phyloP scores from a whole-genome alignment of 2,329 filamentous ascomycete genomes.

The Aureobasidium sp. region DNA sequence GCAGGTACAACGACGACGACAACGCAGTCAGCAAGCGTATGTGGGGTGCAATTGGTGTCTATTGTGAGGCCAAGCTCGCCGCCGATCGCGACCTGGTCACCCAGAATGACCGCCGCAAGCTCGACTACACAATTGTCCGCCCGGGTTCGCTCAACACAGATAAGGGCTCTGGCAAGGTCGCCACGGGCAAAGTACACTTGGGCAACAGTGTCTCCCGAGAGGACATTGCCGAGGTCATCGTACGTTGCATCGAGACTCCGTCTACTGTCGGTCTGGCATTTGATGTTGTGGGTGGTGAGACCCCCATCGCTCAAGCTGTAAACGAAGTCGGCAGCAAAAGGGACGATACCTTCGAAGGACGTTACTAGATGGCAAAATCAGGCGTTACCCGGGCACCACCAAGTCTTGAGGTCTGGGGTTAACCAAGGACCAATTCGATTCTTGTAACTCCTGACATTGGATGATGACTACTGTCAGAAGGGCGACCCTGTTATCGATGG shows the following conservation, averaged over 20 bases:
- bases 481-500: neutral
- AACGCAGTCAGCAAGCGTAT: constrained; percentile 28
- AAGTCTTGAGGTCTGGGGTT: neutral
- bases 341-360: constrained; percentile 28
- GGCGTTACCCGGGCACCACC: neutral
- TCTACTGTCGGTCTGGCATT: constrained; percentile 39
- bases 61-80: constrained; percentile 35
- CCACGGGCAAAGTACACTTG: constrained; percentile 35
- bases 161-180: constrained; percentile 35
- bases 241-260: constrained; percentile 42
- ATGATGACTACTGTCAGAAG: neutral
- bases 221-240: constrained; percentile 51
- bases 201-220: constrained; percentile 40
- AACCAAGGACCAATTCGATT: neutral
- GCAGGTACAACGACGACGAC: constrained; percentile 31
- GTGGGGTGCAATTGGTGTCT: constrained; percentile 32
- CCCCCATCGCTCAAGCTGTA: constrained; percentile 31
- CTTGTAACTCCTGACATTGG: neutral
- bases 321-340: constrained; percentile 29
- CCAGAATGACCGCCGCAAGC: constrained; percentile 28
- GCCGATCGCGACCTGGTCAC: constrained; percentile 34
- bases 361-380: constrained; percentile 18
- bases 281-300: constrained; percentile 36
- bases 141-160: constrained; percentile 38
- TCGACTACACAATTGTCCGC: constrained; percentile 40